Evolutionary conservation across 352 stramenopile species (phyloP).

Genomic region (Globisporangium takayamanum): DNA sequence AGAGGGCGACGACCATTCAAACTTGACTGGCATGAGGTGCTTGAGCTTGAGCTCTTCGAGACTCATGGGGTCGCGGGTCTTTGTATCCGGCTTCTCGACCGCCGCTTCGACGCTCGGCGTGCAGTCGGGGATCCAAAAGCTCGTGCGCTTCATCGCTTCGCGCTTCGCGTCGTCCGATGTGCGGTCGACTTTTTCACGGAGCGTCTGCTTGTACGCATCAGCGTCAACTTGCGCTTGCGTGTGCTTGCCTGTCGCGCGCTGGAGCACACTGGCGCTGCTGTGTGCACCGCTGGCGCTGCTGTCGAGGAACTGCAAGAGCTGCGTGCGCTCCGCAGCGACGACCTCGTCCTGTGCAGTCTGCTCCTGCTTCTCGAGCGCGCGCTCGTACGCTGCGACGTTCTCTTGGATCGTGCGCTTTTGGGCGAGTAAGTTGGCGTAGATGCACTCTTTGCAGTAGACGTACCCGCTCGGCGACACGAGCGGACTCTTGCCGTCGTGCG

Average conservation of each 20-base stretch:
- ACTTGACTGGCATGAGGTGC: constrained; percentile 83
- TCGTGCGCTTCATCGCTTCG: constrained; percentile 73
- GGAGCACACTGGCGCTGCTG: constrained; percentile 3
- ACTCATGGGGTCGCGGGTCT: constrained; percentile 81
- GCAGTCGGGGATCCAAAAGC: constrained; percentile 84
- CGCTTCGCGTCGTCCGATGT: constrained; percentile 67
- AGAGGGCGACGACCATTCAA: constrained; percentile 41
- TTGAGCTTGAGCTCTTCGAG: constrained; percentile 81
- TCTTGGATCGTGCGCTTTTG: constrained; percentile 83
- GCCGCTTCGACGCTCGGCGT: constrained; percentile 48
- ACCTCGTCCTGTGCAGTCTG: constrained; percentile 42
- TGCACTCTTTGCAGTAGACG: constrained; percentile 85
- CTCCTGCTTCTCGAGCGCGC: constrained; percentile 42
- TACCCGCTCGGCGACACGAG: constrained; percentile 65
- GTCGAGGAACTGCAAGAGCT: constrained; percentile 53
- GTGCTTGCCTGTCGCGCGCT: not conserved
- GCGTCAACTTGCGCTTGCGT: constrained; percentile 1
- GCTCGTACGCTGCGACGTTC: constrained; percentile 52
- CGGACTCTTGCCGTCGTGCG: constrained; percentile 43
- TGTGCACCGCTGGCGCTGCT: constrained; percentile 17
- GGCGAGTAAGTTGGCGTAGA: constrained; percentile 79
- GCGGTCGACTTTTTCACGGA: constrained; percentile 70
- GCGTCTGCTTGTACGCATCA: constrained; percentile 26
- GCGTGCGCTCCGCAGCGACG: constrained; percentile 39
- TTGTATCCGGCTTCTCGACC: constrained; percentile 55